Evolutionary conservation across 2,329 filamentous ascomycete genomes (phyloP), one percentile per base, ranked within the genome.

Genomic region (Cordyceps tenuipes): DNA sequence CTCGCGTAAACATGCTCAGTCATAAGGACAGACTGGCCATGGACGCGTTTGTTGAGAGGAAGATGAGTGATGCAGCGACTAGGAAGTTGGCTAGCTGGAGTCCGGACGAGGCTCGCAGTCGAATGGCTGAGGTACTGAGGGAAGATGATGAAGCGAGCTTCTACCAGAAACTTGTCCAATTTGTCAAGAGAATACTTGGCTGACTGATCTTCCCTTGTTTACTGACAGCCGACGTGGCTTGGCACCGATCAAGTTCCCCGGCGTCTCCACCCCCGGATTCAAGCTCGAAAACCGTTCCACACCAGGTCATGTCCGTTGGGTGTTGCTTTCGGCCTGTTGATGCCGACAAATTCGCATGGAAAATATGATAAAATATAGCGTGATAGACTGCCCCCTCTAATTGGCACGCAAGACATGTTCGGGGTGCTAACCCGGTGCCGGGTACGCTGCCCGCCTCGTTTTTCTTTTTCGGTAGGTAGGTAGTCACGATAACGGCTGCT

Each of bases 21-120:
- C 46, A 65, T 13, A 58, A 64, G 15, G 68, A 73, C 56, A 51
- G 50, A 43, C 62, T 17, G 0, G 64, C 59, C 0, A 71, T 73
- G 69, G 70, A 73, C 44, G 41, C 53, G 0, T 65, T 73, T 53
- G 67, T 73, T 7, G 17, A 68, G 43, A 63, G n/a, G 36, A 75
- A 73, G 57, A 68, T 73, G 64, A 47, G 21, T 15, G 44, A 47
- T 47, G 3, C 5, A 6, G 12, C 8, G 1, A 15, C 3, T 23
- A 23, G 44, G 6, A 12, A 15, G 15, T 17, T 47, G 21, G 44
- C 4, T 15, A 26, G 21, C 21, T 47, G 44, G 44, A 17, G 9
- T 4, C 21, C 44, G 12, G 44, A 4, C 21, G 44, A 47, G 6
- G 44, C 21, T 17, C 21, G 44, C 13, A 23, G 10, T 5, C 44